A percentile compares a stretch with the other conserved stretches of the same genome.
Evolutionary conservation across 768 basidiomycete species (phyloP).

Genomic region (Suillus sp.): DNA sequence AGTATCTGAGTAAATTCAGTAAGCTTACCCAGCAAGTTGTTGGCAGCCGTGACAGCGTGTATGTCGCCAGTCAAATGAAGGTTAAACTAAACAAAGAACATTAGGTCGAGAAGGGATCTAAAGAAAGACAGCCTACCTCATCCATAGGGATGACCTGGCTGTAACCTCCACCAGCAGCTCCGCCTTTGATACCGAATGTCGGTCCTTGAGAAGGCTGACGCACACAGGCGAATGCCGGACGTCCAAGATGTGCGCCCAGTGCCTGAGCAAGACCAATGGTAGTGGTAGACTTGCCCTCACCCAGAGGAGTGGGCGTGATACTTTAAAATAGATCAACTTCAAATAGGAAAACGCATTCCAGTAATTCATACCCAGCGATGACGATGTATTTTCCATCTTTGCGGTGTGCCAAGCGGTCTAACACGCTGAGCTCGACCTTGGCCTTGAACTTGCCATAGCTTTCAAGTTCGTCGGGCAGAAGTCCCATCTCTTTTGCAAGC

Average conservation of each 20-base stretch:
- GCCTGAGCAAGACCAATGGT: slow-evolving; percentile 97
- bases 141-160: slow-evolving; percentile 99
- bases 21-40: slow-evolving; percentile 83
- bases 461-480: slow-evolving; percentile 86
- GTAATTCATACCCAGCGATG: slow-evolving; percentile 72
- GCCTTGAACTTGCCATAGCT: slow-evolving; percentile 96
- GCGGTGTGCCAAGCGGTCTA: slow-evolving; percentile 82
- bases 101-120: slow-evolving; percentile 12
- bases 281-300: slow-evolving; percentile 98
- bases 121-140: slow-evolving; percentile 54
- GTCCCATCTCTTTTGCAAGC: slow-evolving; percentile 86
- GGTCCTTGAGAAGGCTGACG: slow-evolving; percentile 98
- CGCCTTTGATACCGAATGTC: slow-evolving; percentile 99
- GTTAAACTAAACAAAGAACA: slow-evolving; percentile 67
- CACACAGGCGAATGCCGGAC: slow-evolving; percentile 93
- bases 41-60: slow-evolving; percentile 96
- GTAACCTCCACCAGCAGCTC: slow-evolving; percentile 97
- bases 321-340: slow-evolving; percentile 39
- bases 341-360: slow-evolving; percentile 9
- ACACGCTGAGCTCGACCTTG: slow-evolving; percentile 88
- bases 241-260: slow-evolving; percentile 89
- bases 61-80: slow-evolving; percentile 96
- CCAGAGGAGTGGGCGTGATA: slow-evolving; percentile 95
- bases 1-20: neutral
- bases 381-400: slow-evolving; percentile 96